These are phyloP conservation scores for Phaseolus lunatus DNA, from an alignment of 306 rosid species.

Conservation along the genomic window DNA sequence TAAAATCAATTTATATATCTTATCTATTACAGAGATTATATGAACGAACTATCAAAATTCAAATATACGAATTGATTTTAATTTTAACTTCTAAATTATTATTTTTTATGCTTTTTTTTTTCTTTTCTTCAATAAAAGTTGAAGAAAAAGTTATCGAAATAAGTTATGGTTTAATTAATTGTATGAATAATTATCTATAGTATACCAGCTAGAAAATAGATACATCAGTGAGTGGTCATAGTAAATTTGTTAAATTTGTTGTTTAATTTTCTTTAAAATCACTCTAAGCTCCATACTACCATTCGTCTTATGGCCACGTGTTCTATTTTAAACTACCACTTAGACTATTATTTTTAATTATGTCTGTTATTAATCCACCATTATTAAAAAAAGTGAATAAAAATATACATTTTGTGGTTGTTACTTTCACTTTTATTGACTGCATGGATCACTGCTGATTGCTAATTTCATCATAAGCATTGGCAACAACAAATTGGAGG, in stretches of 20 bases:
- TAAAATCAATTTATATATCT: too few relatives aligned
- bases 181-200: neutral
- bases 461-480: neutral
- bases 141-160: neutral
- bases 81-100: too few relatives aligned
- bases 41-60: too few relatives aligned
- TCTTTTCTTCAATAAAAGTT: too few relatives aligned
- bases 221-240: neutral
- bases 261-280: neutral
- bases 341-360: neutral
- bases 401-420: neutral
- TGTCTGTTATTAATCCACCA: constrained; percentile 7
- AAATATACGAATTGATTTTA: too few relatives aligned
- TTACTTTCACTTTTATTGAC: constrained; percentile 22
- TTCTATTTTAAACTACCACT: constrained; percentile 4
- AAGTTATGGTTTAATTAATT: neutral
- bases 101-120: too few relatives aligned
- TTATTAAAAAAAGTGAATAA: neutral
- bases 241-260: neutral
- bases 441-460: constrained; percentile 27
- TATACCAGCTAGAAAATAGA: neutral
- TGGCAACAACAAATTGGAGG: neutral
- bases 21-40: too few relatives aligned
- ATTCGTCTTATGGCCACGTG: neutral
- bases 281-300: neutral